phyloP scores from a whole-genome alignment of 2,329 filamentous ascomycete genomes.

The Scytalidium sp. region DNA sequence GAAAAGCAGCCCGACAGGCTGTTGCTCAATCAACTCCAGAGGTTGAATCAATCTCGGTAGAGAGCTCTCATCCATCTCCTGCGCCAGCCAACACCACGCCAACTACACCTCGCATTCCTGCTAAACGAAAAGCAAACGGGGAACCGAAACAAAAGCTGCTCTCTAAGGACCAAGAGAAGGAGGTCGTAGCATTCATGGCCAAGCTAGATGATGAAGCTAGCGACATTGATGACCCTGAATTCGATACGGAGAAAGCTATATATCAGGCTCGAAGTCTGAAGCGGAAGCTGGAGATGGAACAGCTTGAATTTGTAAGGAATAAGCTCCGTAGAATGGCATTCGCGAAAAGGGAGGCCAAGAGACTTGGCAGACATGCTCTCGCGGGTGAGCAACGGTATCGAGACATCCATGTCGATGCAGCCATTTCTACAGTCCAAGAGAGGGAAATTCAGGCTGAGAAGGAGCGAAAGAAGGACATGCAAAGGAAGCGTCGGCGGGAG shows the following conservation, averaged over 20 bases:
- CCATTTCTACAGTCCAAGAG: conserved; percentile 81
- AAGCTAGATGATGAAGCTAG: conserved; percentile 56
- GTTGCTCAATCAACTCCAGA: conserved; percentile 12
- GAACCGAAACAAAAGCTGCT: conserved; percentile 53
- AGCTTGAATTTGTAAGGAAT: conserved; percentile 60
- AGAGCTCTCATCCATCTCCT: conserved; percentile 39
- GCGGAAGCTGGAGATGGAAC: conserved; percentile 64
- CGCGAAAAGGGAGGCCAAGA: conserved; percentile 53
- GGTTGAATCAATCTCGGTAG: conserved; percentile 22
- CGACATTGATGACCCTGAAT: conserved; percentile 52
- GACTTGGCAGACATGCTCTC: conserved; percentile 66
- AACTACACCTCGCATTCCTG: conserved; percentile 38
- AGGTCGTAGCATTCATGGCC: conserved; percentile 64
- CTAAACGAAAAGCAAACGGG: conserved; percentile 33
- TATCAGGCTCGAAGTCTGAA: conserved; percentile 61
- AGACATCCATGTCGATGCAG: conserved; percentile 73
- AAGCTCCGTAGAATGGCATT: conserved; percentile 61
- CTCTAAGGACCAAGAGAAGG: conserved; percentile 61
- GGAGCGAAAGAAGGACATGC: conserved; percentile 99
- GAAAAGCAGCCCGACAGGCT: conserved; percentile 22
- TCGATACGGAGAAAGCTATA: conserved; percentile 44
- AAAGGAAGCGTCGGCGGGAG: conserved; percentile 90
- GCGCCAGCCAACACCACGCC: conserved; percentile 39
- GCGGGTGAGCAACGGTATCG: conserved; percentile 75
- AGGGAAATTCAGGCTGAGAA: conserved; percentile 93